Evolutionary conservation across 1,284 basidiomycete genomes (phyloP), one percentile per base, ranked within the genome.

Genomic region (Grifola frondosa): DNA sequence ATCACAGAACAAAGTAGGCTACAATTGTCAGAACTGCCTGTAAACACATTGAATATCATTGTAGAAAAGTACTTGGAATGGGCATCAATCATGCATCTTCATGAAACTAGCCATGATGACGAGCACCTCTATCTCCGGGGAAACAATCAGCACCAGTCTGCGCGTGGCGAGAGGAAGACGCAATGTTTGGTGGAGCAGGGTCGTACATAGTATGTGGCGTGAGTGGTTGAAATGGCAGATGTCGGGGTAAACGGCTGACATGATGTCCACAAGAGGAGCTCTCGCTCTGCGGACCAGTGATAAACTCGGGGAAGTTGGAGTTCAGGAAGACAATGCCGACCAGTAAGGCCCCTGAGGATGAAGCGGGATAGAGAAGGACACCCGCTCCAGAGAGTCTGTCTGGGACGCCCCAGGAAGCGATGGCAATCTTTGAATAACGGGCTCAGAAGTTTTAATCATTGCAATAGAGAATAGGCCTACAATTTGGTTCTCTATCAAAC

Each of bases 291-390:
- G 37, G 43, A 25, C 40, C 46, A 26, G 47, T 37, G 10, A 81
- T 59, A 50, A 81, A 78, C 36, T 74, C 73, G 16, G 80, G 79
- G 60, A 82, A 80, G 16, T 66, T 62, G 15, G 65, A 55, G 28
- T 69, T 64, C 42, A 80, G 61, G 57, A 81, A 81, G 33, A 82
- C 58, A 3, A 75, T 77, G 29, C 79, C 81, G 48, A 80, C 71
- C 40, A 84, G 73, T 38, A 82, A 74, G 47, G 71, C 73, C 6
- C 75, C 75, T 41, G 78, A 77, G 37, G 72, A 54, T 12, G 48
- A 65, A 19, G 75, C 74, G 17, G 81, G 79, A 53, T 77, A 80
- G 35, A 84, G 70, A 42, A 84, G 68, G 49, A 84, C 72, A 15
- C 79, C 80, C 25, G 73, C 73, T 25, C 75, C 76, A 22, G 68